Evolutionary conservation across 768 basidiomycete species (phyloP).

Genomic region (Kwoniella sp.): DNA sequence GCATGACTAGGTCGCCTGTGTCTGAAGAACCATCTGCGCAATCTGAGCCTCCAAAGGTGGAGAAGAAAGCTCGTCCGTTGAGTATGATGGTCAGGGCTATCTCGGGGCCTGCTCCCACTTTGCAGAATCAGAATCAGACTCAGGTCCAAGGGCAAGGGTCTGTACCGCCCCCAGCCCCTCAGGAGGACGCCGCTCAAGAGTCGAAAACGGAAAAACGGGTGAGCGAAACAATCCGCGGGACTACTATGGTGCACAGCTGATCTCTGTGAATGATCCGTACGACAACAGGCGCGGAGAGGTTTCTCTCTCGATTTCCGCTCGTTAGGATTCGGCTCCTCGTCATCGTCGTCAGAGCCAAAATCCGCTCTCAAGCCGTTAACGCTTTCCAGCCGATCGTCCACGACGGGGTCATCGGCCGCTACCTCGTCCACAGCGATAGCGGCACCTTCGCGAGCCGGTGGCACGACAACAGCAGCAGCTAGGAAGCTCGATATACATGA

Average conservation of each 20-base stretch:
- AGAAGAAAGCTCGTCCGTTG: constrained; percentile 46
- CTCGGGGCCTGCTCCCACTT: constrained; percentile 15
- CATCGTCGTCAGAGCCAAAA: constrained; percentile 18
- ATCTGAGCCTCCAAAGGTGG: constrained; percentile 4
- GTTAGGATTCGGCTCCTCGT: constrained; percentile 43
- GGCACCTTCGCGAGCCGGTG: not conserved
- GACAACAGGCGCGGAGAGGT: constrained; percentile 44
- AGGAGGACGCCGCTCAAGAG: constrained; percentile 23
- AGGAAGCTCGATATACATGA: constrained; percentile 74
- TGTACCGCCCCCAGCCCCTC: constrained; percentile 1
- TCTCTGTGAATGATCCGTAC: not conserved
- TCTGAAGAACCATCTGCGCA: constrained; percentile 1
- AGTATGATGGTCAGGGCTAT: constrained; percentile 47
- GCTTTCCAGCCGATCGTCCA: constrained; percentile 12
- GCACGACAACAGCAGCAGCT: constrained; percentile 54
- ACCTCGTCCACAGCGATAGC: constrained; percentile 14
- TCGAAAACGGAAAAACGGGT: constrained; percentile 45
- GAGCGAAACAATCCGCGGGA: constrained; percentile 7
- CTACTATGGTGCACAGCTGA: constrained; percentile 3
- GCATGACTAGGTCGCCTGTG: constrained; percentile 2
- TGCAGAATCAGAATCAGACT: not conserved
- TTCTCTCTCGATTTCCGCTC: constrained; percentile 53
- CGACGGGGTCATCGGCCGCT: not conserved
- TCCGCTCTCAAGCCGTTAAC: constrained; percentile 27
- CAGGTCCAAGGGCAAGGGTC: too few species aligned